Percentiles rank a stretch among this genome's conserved stretches.
phyloP scores from a whole-genome alignment of 768 basidiomycete genomes.

The Lentinula lateritia region DNA sequence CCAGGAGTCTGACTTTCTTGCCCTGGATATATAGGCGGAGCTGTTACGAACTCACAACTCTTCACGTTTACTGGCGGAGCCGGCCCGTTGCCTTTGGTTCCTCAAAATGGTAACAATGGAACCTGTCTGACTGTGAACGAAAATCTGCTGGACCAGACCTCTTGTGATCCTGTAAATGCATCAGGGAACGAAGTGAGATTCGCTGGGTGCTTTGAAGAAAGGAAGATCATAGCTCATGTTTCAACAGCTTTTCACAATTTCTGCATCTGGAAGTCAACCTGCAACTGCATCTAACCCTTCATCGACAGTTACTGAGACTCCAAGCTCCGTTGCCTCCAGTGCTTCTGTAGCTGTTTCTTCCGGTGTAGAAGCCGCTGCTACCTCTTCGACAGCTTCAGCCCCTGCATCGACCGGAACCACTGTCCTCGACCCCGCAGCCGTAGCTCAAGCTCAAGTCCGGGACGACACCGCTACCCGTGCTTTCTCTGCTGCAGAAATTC shows the following conservation, averaged over 20 bases:
- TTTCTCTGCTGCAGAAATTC: constrained; percentile 8
- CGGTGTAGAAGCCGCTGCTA: background rate
- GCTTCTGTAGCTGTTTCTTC: background rate
- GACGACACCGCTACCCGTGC: constrained; percentile 20
- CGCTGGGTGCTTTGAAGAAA: background rate
- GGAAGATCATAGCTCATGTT: background rate
- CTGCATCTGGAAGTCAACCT: constrained; percentile 3
- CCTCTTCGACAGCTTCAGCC: background rate
- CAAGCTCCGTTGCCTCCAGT: background rate
- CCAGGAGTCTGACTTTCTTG: background rate
- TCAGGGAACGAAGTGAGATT: constrained; percentile 12
- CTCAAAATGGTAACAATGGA: constrained; percentile 13
- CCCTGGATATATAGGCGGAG: background rate
- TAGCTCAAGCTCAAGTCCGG: constrained; percentile 14
- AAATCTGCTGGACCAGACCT: constrained; percentile 13
- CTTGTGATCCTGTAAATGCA: constrained; percentile 12
- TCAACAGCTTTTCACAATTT: constrained; percentile 16
- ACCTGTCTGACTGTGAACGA: constrained; percentile 13
- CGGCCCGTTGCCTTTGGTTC: constrained; percentile 13
- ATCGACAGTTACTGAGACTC: background rate
- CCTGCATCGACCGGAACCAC: constrained; percentile 1
- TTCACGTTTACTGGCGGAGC: constrained; percentile 15
- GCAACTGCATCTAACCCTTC: background rate
- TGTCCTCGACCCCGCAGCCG: constrained; percentile 13
- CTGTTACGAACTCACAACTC: constrained; percentile 14